Conservation (phyloP, 2,329 filamentous ascomycete genomes). For the Botrytis fabae region DNA sequence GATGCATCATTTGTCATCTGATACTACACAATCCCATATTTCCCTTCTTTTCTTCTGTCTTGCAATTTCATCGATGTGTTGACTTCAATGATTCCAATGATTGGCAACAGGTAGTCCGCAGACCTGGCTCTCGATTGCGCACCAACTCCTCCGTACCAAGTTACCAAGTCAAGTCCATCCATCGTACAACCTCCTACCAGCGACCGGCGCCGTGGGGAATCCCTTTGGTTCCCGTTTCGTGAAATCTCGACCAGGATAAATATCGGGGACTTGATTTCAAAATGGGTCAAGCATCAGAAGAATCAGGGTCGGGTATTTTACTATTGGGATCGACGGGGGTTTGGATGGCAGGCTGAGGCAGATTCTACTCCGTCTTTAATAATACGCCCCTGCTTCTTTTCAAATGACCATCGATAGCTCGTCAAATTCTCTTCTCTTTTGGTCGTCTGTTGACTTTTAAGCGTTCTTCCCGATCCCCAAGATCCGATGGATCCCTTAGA, state of each 20-base stretch:
- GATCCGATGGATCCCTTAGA: not conserved
- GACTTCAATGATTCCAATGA: not conserved
- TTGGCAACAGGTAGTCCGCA: not conserved
- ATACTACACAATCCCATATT: not conserved
- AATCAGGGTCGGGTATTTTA: not conserved
- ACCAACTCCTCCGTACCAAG: not conserved
- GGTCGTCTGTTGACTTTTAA: not conserved
- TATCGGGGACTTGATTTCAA: conserved; percentile 12
- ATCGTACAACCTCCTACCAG: no score
- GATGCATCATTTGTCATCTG: not conserved
- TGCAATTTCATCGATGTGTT: not conserved
- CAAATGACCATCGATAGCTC: not conserved
- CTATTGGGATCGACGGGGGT: conserved; percentile 7
- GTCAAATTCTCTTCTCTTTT: not conserved
- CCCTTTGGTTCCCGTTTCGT: not conserved
- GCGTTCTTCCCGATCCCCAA: not conserved
- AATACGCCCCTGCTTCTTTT: not conserved
- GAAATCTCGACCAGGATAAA: not conserved
- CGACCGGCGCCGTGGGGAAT: not conserved
- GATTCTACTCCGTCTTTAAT: not conserved
- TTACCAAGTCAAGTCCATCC: not conserved
- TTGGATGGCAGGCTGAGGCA: not conserved
- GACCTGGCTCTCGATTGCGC: not conserved
- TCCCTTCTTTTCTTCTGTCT: not conserved
- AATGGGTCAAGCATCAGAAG: not conserved